phyloP scores from a whole-genome alignment of 2,329 filamentous ascomycete species.

The Arthrobotrys conoides region DNA sequence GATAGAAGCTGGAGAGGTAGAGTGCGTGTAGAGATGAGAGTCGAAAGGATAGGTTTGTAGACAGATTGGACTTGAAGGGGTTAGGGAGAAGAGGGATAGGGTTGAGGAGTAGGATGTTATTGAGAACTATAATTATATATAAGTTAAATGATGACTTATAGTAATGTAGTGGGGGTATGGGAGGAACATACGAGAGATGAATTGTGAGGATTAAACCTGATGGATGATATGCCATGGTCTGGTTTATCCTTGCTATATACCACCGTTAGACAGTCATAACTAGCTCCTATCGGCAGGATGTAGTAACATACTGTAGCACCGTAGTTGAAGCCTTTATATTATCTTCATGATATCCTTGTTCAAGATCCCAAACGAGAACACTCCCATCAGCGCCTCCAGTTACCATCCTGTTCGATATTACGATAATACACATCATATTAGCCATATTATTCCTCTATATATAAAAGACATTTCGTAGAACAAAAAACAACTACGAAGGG shows the following conservation, averaged over 20 bases:
- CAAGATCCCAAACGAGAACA: conserved; percentile 53
- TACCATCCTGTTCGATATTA: conserved; percentile 30
- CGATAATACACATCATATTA: neutral
- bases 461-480: no score
- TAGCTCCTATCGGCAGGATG: neutral
- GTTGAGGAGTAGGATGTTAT: conserved; percentile 51
- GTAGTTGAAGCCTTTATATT: conserved; percentile 14
- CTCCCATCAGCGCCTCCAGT: conserved; percentile 58
- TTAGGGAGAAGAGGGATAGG: conserved; percentile 50
- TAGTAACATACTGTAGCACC: conserved; percentile 30
- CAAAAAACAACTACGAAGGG: no score
- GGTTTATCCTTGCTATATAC: conserved; percentile 40
- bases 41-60: conserved; percentile 50
- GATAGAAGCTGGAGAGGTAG: conserved; percentile 39
- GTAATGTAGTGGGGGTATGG: no score
- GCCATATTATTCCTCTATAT: neutral
- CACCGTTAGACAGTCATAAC: neutral
- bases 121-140: conserved; percentile 38
- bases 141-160: no score
- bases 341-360: conserved; percentile 6
- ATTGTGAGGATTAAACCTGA: conserved; percentile 56
- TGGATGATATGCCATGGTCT: conserved; percentile 44
- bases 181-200: conserved; percentile 41
- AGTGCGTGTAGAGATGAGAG: conserved; percentile 55
- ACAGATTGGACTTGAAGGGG: conserved; percentile 7